A percentile compares a stretch with the other conserved stretches of the same genome.
Conservation (phyloP, 768 basidiomycete species). For the Agaricus subrufescens region DNA sequence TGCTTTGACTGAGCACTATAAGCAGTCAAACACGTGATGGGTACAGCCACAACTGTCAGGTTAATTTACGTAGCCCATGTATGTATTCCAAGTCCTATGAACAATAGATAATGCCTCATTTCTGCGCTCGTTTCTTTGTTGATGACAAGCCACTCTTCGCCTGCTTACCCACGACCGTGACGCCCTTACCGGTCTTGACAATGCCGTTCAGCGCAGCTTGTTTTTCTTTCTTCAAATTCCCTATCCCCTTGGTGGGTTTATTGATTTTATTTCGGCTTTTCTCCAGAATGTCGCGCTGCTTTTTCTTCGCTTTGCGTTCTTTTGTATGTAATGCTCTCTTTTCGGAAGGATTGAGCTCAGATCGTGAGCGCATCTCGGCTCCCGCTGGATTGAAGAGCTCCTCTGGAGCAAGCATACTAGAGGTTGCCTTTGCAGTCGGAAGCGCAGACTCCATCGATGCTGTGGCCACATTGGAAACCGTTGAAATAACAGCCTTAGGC, state of each 20-base stretch:
- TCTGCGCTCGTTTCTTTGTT: background rate
- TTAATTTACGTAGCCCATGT: no score
- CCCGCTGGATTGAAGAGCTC: slow-evolving; percentile 72
- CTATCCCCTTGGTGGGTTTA: slow-evolving; percentile 39
- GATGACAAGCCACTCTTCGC: slow-evolving; percentile 29
- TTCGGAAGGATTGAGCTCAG: slow-evolving; percentile 82
- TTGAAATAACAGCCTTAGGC: slow-evolving; percentile 88
- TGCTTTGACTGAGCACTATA: background rate
- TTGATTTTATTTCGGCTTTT: slow-evolving; percentile 63
- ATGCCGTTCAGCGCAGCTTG: slow-evolving; percentile 76
- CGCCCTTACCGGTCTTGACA: slow-evolving; percentile 80
- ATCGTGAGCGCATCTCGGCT: slow-evolving; percentile 54
- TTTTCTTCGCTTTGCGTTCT: slow-evolving; percentile 67
- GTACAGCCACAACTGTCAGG: background rate
- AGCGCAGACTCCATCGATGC: slow-evolving; percentile 87
- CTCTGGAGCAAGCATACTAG: slow-evolving; percentile 88
- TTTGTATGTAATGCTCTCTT: slow-evolving; percentile 69
- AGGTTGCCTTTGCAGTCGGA: slow-evolving; percentile 70
- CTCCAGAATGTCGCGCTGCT: slow-evolving; percentile 58
- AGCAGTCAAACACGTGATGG: slow-evolving; percentile 6
- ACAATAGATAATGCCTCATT: background rate
- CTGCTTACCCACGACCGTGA: slow-evolving; percentile 82
- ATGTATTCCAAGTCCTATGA: background rate
- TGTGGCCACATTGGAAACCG: slow-evolving; percentile 76
- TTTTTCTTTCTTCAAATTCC: slow-evolving; percentile 75